These are phyloP conservation scores for Cicer yamashitae DNA, from an alignment of 306 rosid species.

Conservation along the genomic window DNA sequence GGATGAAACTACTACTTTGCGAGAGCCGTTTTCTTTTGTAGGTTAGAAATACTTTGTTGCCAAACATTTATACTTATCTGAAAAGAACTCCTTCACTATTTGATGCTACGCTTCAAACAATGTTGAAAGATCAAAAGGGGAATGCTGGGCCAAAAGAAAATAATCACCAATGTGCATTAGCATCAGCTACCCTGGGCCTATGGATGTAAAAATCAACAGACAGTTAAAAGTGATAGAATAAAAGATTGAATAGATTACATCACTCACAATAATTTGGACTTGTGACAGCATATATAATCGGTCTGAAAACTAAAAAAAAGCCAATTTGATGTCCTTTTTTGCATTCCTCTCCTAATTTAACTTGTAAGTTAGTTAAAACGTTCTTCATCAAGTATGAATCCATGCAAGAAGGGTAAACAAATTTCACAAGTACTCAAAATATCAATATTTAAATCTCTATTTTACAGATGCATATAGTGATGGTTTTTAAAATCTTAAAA, in stretches of 20 bases:
- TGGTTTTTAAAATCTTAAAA: slow-evolving; percentile 28
- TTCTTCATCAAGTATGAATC: slow-evolving; percentile 6
- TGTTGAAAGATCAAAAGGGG: not conserved
- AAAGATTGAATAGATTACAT: not conserved
- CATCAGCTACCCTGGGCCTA: slow-evolving; percentile 20
- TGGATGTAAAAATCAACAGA: not conserved
- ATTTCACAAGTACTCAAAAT: slow-evolving; percentile 25
- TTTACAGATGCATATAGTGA: not conserved
- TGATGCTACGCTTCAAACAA: slow-evolving; percentile 37
- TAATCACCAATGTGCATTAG: slow-evolving; percentile 8
- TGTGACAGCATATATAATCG: slow-evolving; percentile 20
- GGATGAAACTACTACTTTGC: slow-evolving; percentile 42
- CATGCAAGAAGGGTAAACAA: slow-evolving; percentile 22
- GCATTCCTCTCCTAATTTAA: not conserved
- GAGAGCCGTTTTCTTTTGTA: slow-evolving; percentile 61
- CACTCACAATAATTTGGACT: slow-evolving; percentile 15
- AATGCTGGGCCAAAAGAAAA: slow-evolving; percentile 10
- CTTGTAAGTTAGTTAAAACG: slow-evolving; percentile 34
- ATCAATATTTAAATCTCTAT: slow-evolving; percentile 19
- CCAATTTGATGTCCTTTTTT: not conserved
- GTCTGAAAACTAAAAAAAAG: not conserved
- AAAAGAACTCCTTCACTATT: slow-evolving; percentile 38
- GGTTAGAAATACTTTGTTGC: slow-evolving; percentile 63
- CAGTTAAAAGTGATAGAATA: not conserved
- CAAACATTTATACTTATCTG: slow-evolving; percentile 54